phyloP scores from a whole-genome alignment of 257 asterid species.

The Penstemon davidsonii region DNA sequence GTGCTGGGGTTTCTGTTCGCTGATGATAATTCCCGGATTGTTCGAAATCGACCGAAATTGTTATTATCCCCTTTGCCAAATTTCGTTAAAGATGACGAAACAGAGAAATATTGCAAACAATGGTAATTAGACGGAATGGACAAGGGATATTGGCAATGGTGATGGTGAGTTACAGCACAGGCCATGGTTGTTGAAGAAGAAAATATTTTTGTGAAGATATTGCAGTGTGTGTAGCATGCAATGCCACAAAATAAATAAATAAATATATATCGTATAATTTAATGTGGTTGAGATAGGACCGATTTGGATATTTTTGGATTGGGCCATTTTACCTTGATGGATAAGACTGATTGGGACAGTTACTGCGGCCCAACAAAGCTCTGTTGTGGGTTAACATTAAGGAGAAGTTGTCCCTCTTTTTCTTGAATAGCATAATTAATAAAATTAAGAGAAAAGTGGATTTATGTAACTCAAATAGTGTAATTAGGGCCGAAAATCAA shows the following conservation, averaged over 20 bases:
- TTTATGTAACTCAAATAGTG: too few species aligned
- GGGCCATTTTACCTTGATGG: too few species aligned
- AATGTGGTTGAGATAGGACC: neutral
- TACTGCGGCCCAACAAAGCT: too few species aligned
- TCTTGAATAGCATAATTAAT: too few species aligned
- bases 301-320: too few species aligned
- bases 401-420: too few species aligned
- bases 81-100: slow-evolving; percentile 28
- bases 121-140: slow-evolving; percentile 7
- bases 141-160: slow-evolving; percentile 25
- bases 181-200: slow-evolving; percentile 22
- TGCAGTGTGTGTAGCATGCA: too few species aligned
- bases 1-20: slow-evolving; percentile 36
- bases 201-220: too few species aligned
- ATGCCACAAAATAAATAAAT: neutral
- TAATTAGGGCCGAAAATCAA: too few species aligned
- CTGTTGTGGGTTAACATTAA: too few species aligned
- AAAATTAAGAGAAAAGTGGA: too few species aligned
- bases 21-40: slow-evolving; percentile 34
- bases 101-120: slow-evolving; percentile 15
- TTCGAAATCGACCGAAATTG: slow-evolving; percentile 39
- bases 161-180: slow-evolving; percentile 25
- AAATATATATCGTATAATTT: neutral
- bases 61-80: slow-evolving; percentile 7
- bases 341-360: too few species aligned